These are phyloP conservation scores for Pisolithus marmoratus DNA, from an alignment of 768 basidiomycete species.

Conservation along the genomic window DNA sequence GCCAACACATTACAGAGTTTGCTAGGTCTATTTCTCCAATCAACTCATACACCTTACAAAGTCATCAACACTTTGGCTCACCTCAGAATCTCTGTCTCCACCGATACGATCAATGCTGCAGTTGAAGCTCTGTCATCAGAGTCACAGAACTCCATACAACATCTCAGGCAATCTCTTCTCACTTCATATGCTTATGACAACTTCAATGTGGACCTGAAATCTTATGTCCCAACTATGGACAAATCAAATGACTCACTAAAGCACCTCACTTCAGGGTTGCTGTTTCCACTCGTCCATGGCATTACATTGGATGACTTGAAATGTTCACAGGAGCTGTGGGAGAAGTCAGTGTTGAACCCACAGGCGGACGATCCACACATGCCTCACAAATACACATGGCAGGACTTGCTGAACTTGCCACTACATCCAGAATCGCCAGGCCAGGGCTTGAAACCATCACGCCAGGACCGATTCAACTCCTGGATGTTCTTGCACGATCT, in stretches of 20 bases:
- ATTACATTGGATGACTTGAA: slow-evolving; percentile 18
- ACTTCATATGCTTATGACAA: slow-evolving; percentile 37
- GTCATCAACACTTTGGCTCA: slow-evolving; percentile 22
- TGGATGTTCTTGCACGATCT: too few species aligned
- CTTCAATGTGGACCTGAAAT: slow-evolving; percentile 34
- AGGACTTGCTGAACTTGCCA: neutral
- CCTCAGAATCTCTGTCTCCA: slow-evolving; percentile 22
- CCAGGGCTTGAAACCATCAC: too few species aligned
- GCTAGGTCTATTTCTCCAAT: slow-evolving; percentile 27
- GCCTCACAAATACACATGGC: neutral
- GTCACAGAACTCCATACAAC: slow-evolving; percentile 9
- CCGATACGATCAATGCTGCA: slow-evolving; percentile 9
- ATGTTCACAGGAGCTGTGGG: slow-evolving; percentile 31
- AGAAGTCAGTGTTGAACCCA: slow-evolving; percentile 19
- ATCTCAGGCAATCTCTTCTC: slow-evolving; percentile 18
- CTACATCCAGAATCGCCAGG: neutral
- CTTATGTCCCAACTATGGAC: slow-evolving; percentile 27
- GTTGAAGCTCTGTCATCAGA: slow-evolving; percentile 13
- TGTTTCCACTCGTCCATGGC: neutral
- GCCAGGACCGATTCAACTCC: too few species aligned
- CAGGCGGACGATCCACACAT: neutral
- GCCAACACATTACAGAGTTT: slow-evolving; percentile 16
- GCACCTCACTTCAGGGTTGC: neutral
- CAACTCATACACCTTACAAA: slow-evolving; percentile 16
- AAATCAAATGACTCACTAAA: slow-evolving; percentile 7